phyloP scores from a whole-genome alignment of 441 rosid genomes.

The Adansonia grandidieri region DNA sequence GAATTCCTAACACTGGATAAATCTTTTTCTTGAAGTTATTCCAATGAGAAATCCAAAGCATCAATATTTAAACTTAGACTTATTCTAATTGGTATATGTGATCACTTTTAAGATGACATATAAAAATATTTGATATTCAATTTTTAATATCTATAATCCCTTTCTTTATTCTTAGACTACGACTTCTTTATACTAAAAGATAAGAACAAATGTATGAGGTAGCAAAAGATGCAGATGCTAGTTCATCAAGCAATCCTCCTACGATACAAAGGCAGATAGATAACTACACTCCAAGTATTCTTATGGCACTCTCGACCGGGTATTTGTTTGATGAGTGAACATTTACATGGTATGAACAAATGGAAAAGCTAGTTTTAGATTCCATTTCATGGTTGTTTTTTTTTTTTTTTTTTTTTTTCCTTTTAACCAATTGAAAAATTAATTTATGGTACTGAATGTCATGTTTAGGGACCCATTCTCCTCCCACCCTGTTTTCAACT shows the following conservation, averaged over 20 bases:
- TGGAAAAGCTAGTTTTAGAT: neutral
- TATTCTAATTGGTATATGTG: too few relatives aligned
- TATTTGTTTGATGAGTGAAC: neutral
- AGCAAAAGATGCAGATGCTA: constrained; percentile 44
- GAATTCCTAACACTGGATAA: constrained; percentile 1
- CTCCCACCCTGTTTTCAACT: neutral
- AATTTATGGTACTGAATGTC: neutral
- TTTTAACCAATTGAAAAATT: neutral
- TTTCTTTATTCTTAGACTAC: too few relatives aligned
- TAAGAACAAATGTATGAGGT: constrained; percentile 39
- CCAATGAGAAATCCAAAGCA: constrained; percentile 79
- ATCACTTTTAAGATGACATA: too few relatives aligned
- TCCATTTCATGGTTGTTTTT: neutral
- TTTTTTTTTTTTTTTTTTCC: too few relatives aligned
- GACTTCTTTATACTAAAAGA: too few relatives aligned
- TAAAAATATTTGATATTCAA: too few relatives aligned
- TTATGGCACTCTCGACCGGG: neutral
- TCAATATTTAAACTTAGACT: too few relatives aligned
- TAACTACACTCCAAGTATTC: neutral
- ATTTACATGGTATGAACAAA: neutral
- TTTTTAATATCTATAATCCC: too few relatives aligned
- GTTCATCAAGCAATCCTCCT: constrained; percentile 38
- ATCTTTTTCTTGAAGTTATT: constrained; percentile 52
- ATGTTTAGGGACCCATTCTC: neutral
- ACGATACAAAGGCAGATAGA: constrained; percentile 39